A percentile compares a stretch with the other conserved stretches of the same genome.
Evolutionary conservation across 2,329 filamentous ascomycete species (phyloP).

Genomic region (Talaromyces sp.): DNA sequence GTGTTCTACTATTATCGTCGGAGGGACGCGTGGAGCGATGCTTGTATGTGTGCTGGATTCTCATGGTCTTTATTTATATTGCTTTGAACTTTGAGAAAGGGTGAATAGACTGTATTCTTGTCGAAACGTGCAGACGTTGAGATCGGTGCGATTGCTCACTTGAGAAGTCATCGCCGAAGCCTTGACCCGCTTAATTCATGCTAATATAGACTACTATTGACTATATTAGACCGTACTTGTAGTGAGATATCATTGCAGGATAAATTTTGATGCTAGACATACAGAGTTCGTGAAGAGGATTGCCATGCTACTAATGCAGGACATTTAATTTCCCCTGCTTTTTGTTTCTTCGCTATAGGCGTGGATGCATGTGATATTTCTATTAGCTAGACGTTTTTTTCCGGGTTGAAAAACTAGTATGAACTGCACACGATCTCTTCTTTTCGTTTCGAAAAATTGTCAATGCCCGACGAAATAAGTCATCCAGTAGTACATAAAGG

Average conservation of each 20-base stretch:
- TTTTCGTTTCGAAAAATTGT: neutral
- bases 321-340: neutral
- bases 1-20: neutral
- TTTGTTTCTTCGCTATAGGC: neutral
- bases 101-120: neutral
- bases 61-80: neutral
- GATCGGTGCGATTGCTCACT: neutral
- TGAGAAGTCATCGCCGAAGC: neutral
- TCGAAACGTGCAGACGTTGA: neutral
- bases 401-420: neutral
- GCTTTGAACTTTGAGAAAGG: neutral
- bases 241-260: neutral
- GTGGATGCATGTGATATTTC: neutral
- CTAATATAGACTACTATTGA: neutral
- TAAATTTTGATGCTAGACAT: neutral
- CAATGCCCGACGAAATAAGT: conserved; percentile 5
- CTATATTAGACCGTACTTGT: neutral
- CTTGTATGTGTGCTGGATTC: neutral
- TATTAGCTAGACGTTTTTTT: neutral
- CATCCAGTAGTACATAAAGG: conserved; percentile 3
- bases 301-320: neutral
- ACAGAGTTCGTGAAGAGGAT: neutral
- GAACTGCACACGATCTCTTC: neutral
- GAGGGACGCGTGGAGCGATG: neutral
- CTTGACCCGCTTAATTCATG: neutral